These are phyloP conservation scores for Irpex lacteus DNA, from an alignment of 1,284 basidiomycete species.

Conservation along the genomic window DNA sequence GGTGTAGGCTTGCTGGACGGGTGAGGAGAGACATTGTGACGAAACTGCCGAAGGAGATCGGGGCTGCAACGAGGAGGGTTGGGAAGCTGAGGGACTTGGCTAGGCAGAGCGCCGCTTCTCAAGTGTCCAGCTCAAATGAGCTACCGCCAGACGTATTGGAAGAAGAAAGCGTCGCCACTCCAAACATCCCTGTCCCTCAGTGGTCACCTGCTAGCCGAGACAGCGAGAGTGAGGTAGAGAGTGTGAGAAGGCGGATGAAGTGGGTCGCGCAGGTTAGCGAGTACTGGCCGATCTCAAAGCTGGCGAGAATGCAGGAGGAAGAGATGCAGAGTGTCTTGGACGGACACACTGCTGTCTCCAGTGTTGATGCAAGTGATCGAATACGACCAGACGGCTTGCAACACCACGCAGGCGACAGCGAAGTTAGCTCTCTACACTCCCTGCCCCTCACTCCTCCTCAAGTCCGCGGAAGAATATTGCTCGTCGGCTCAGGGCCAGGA, in stretches of 20 bases:
- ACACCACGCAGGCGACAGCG: conserved; percentile 18
- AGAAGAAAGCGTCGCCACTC: conserved; percentile 57
- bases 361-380: neutral
- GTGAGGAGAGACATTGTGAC: conserved; percentile 83
- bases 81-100: conserved; percentile 70
- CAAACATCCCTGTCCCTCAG: conserved; percentile 81
- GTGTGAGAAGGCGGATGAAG: conserved; percentile 65
- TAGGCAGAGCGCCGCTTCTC: conserved; percentile 34
- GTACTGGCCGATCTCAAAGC: conserved; percentile 85
- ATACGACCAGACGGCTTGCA: conserved; percentile 7
- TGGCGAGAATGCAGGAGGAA: conserved; percentile 64
- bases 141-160: conserved; percentile 44
- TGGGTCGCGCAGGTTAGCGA: conserved; percentile 93
- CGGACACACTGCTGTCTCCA: conserved; percentile 30
- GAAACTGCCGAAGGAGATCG: conserved; percentile 72
- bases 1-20: conserved; percentile 83
- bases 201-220: conserved; percentile 27
- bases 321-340: conserved; percentile 71
- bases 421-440: conserved; percentile 25
- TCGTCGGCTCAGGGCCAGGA: conserved; percentile 94
- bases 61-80: conserved; percentile 76
- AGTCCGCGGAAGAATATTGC: conserved; percentile 69
- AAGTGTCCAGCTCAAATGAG: conserved; percentile 17
- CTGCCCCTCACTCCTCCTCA: conserved; percentile 30
- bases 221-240: conserved; percentile 50